These are phyloP conservation scores for Exophiala calicioides DNA, from an alignment of 2,329 filamentous ascomycete genomes.

Conservation along the genomic window DNA sequence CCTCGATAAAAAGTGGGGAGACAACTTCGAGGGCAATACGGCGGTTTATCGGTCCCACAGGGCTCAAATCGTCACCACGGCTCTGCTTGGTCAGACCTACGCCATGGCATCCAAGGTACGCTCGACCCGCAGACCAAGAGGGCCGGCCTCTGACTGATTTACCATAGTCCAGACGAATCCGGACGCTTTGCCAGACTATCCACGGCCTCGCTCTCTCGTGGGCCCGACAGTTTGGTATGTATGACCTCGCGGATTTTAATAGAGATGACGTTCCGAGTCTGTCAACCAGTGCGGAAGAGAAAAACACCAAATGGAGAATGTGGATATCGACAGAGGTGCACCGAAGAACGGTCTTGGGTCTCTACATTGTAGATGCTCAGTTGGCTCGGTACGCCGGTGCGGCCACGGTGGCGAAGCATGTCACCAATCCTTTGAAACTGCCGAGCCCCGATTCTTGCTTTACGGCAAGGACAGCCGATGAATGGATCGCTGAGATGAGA, in stretches of 20 bases:
- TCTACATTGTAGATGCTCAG: constrained; percentile 24
- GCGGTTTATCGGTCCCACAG: not conserved
- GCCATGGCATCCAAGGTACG: constrained; percentile 7
- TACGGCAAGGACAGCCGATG: constrained; percentile 42
- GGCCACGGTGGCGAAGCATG: constrained; percentile 33
- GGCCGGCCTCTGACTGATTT: too few relatives aligned
- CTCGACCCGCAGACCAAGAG: too few relatives aligned
- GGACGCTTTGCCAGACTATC: constrained; percentile 2
- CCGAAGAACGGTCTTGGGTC: constrained; percentile 20
- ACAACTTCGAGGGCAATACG: constrained; percentile 1
- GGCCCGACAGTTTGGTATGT: constrained; percentile 8
- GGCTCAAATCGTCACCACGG: constrained; percentile 1
- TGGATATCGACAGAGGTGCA: constrained; percentile 19
- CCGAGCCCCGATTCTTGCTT: constrained; percentile 44
- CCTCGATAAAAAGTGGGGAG: too few relatives aligned
- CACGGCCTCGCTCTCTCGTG: constrained; percentile 4
- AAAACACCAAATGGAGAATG: not conserved
- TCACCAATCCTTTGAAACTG: constrained; percentile 42
- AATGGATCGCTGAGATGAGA: constrained; percentile 39
- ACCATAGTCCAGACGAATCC: not conserved
- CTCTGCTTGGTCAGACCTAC: constrained; percentile 4
- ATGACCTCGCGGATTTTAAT: not conserved
- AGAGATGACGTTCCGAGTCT: not conserved
- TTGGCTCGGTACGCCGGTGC: constrained; percentile 7
- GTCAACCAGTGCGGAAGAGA: constrained; percentile 1